A percentile compares a stretch with the other conserved stretches of the same genome.
These are phyloP conservation scores for Speleostelium caveatum DNA, from an alignment of 78 protist species.

Conservation along the genomic window DNA sequence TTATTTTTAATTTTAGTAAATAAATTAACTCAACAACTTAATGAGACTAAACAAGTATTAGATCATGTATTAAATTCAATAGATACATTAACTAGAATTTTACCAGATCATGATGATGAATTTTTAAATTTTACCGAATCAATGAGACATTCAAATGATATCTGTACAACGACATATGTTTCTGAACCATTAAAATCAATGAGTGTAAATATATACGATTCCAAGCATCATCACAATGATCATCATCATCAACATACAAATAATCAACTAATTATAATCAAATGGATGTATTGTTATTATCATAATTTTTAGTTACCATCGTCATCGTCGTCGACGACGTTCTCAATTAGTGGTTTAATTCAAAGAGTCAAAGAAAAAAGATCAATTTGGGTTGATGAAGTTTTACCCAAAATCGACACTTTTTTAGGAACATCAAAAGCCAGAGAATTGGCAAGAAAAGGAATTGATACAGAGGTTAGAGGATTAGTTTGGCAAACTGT, in stretches of 20 bases:
- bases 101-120: conserved; percentile 49
- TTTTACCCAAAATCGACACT: conserved; percentile 3
- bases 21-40: conserved; percentile 9
- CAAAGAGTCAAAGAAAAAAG: conserved; percentile 15
- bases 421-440: conserved; percentile 5
- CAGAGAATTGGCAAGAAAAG: conserved; percentile 22
- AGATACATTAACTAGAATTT: neutral
- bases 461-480: conserved; percentile 30
- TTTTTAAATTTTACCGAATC: conserved; percentile 3
- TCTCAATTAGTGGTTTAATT: conserved; percentile 20
- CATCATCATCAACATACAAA: neutral
- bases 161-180: no score
- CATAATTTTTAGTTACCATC: neutral
- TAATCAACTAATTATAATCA: neutral
- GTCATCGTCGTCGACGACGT: neutral
- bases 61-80: conserved; percentile 7
- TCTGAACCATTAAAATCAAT: no score
- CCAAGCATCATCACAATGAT: neutral
- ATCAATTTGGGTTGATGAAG: conserved; percentile 26
- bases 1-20: conserved; percentile 5
- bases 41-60: conserved; percentile 26
- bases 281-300: neutral
- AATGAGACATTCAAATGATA: neutral
- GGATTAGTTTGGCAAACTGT: conserved; percentile 47
- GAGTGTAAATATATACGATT: no score